These are phyloP conservation scores for Vitis hybrid DNA, from an alignment of 177 flowering plant species.

Conservation along the genomic window DNA sequence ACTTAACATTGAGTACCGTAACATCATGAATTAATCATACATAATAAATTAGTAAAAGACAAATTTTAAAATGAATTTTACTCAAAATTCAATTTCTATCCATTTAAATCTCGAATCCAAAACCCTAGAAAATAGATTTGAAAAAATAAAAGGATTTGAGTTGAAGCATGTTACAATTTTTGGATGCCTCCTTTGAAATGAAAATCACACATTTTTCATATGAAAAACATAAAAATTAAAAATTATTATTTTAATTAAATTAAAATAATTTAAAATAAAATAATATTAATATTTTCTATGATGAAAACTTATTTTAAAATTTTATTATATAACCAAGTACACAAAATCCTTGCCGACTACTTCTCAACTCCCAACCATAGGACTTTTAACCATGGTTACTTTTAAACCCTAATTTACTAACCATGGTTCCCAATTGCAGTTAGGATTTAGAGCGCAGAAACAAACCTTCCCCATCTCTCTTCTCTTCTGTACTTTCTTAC, in stretches of 20 bases:
- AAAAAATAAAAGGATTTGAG: no score
- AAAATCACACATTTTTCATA: background rate
- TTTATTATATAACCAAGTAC: slow-evolving; percentile 8
- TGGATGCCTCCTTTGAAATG: background rate
- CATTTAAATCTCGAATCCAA: no score
- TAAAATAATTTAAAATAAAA: no score
- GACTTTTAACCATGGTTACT: slow-evolving; percentile 22
- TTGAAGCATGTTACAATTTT: background rate
- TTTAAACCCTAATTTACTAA: slow-evolving; percentile 5
- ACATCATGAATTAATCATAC: no score
- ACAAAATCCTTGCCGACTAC: slow-evolving; percentile 34
- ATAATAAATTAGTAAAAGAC: no score
- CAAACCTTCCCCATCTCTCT: slow-evolving; percentile 2
- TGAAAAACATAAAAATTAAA: no score
- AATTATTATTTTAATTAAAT: no score
- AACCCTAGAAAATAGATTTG: no score
- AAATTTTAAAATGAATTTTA: no score
- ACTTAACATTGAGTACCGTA: no score
- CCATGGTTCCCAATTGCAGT: slow-evolving; percentile 14
- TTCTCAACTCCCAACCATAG: slow-evolving; percentile 20
- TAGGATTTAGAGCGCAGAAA: slow-evolving; percentile 14
- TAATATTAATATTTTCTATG: background rate
- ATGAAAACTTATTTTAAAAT: background rate
- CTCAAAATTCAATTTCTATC: no score
- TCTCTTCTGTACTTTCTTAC: background rate